These are phyloP conservation scores for Kodamaea anthophila DNA, from an alignment of 1,139 yeast genomes.

Conservation along the genomic window DNA sequence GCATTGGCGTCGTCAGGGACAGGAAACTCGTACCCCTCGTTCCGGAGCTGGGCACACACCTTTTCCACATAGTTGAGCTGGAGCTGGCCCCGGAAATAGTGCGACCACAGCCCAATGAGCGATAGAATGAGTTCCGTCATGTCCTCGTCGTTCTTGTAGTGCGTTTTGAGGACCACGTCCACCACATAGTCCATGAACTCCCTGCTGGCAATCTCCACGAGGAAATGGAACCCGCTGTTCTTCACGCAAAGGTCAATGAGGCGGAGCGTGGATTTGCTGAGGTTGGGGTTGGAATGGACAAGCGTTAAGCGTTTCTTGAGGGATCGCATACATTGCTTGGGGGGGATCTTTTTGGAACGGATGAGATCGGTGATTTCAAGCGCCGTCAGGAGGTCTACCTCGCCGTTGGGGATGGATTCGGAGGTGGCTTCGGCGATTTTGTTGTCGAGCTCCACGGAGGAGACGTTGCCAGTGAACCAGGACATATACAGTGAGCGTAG, in stretches of 20 bases:
- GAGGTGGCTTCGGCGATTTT: constrained; percentile 77
- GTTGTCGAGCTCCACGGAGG: constrained; percentile 50
- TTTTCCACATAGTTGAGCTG: constrained; percentile 62
- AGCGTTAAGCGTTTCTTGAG: constrained; percentile 67
- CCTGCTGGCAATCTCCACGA: constrained; percentile 71
- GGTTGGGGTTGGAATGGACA: constrained; percentile 64
- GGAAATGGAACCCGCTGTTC: constrained; percentile 86
- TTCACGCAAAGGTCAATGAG: constrained; percentile 83
- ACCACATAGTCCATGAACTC: constrained; percentile 80
- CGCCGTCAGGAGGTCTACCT: constrained; percentile 71
- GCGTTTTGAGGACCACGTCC: constrained; percentile 33
- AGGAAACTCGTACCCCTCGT: constrained; percentile 69
- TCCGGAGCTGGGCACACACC: constrained; percentile 52
- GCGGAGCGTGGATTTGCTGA: constrained; percentile 67
- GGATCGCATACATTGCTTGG: constrained; percentile 80
- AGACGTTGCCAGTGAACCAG: constrained; percentile 52
- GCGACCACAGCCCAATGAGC: constrained; percentile 71
- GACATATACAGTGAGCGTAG: constrained; percentile 33
- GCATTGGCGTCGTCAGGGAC: constrained; percentile 20
- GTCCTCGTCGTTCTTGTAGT: constrained; percentile 26
- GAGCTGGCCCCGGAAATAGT: constrained; percentile 63
- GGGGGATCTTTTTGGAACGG: constrained; percentile 73
- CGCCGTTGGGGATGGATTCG: constrained; percentile 88
- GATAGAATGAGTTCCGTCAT: constrained; percentile 59
- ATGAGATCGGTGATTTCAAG: constrained; percentile 86